Evolutionary conservation across 1,284 basidiomycete genomes (phyloP), one percentile per base, ranked within the genome.

Genomic region (Butyriboletus appendiculatus): DNA sequence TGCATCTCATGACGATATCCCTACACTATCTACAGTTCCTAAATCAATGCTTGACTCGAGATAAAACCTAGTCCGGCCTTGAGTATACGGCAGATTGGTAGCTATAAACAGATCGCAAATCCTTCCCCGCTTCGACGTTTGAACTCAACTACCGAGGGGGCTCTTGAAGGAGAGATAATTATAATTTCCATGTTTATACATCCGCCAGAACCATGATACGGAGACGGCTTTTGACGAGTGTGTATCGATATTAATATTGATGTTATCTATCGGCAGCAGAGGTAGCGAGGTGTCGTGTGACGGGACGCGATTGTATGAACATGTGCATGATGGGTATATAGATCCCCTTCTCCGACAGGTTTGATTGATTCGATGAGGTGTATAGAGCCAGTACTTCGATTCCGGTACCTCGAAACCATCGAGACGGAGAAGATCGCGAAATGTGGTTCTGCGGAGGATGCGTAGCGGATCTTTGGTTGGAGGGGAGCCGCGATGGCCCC

Each of bases 1-100:
- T 48, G 48, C 59, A 56, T 62, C 28, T 66, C 45, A 50, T 50
- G 42, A 59, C 49, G 63, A 68, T 69, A 69, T 65, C 66, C 65
- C 43, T 70, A 70, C 59, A 61, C 44, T 62, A 69, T 55, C 40
- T 67, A 52, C 58, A 35, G 15, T 32, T 35, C 52, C 48, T 58
- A 56, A 62, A 54, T 56, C 44, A 39, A 55, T 61, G 18, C 35
- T 35, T 48, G 33, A 45, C 41, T 37, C 15, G 38, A 42, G 40
- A 47, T 7, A 22, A 22, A 30, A 16, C 20, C 40, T 3, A 18
- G 37, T 42, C 40, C 14, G 40, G 48, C 28, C 14, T 41, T 47
- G 34, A 41, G 52, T 34, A 15, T 34, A 15, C 18, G 44, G 35
- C 14, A 30, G 30, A 32, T 26, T 5, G 35, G n/a, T 22, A 9